A percentile compares a stretch with the other conserved stretches of the same genome.
Evolutionary conservation across 2,329 filamentous ascomycete species (phyloP).

Genomic region (Fusarium pseudonygamai): DNA sequence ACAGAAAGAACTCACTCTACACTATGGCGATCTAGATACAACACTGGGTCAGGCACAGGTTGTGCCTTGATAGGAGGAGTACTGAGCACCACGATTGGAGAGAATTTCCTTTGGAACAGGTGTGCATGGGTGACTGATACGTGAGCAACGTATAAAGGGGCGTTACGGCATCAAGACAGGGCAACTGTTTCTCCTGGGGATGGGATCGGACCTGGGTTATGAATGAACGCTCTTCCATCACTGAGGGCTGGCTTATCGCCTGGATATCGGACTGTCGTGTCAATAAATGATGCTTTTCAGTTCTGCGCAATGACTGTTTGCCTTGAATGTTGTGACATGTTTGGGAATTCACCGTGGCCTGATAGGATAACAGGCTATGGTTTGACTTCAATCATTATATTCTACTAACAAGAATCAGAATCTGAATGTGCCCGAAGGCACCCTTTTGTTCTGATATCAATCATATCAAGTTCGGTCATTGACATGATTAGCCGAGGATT

Average conservation of each 20-base stretch:
- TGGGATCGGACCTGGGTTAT: constrained; percentile 45
- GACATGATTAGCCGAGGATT: constrained; percentile 48
- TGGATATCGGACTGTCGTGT: constrained; percentile 38
- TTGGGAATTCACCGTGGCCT: background rate
- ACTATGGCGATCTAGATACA: constrained; percentile 70
- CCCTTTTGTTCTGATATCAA: background rate
- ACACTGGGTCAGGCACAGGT: constrained; percentile 48
- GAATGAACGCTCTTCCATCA: constrained; percentile 45
- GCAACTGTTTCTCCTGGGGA: constrained; percentile 45
- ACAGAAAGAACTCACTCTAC: constrained; percentile 68
- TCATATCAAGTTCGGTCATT: background rate
- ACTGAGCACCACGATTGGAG: constrained; percentile 10
- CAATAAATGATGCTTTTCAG: constrained; percentile 43
- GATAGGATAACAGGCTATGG: background rate
- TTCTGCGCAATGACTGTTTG: constrained; percentile 18
- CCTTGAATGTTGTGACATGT: background rate
- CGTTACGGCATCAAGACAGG: constrained; percentile 46
- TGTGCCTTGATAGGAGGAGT: constrained; percentile 35
- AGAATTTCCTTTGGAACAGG: constrained; percentile 15
- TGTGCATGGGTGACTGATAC: constrained; percentile 33
- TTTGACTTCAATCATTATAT: background rate
- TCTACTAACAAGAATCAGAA: background rate
- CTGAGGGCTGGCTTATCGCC: constrained; percentile 41
- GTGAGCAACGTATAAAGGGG: constrained; percentile 40
- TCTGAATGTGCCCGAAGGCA: background rate